Evolutionary conservation across 345 rosid species (phyloP).

Genomic region (Physaria fendleri): DNA sequence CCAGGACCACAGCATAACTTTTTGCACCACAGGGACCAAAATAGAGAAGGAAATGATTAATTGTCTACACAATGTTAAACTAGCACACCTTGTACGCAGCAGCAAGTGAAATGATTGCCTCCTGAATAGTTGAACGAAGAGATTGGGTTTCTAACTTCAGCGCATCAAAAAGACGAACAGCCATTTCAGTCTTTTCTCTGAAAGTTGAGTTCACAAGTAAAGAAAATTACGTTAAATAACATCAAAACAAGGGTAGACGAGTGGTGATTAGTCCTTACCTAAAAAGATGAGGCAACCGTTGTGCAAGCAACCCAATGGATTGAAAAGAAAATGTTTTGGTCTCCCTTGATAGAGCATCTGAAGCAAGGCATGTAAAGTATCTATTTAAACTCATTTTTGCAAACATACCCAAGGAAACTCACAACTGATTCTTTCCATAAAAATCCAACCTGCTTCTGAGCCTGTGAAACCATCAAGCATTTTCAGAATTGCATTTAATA

Average conservation of each 20-base stretch:
- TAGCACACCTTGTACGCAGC: slow-evolving; percentile 71
- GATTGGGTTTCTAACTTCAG: slow-evolving; percentile 66
- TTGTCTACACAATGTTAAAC: background rate
- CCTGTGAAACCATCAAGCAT: slow-evolving; percentile 71
- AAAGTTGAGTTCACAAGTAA: slow-evolving; percentile 10
- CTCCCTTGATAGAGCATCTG: slow-evolving; percentile 70
- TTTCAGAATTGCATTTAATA: slow-evolving; percentile 72
- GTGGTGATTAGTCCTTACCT: slow-evolving; percentile 43
- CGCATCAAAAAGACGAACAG: slow-evolving; percentile 80
- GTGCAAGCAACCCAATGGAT: slow-evolving; percentile 88
- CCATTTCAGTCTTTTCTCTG: slow-evolving; percentile 93
- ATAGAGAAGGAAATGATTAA: background rate
- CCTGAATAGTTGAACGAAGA: slow-evolving; percentile 74
- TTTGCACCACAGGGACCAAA: background rate
- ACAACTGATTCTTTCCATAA: background rate
- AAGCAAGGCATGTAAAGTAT: slow-evolving; percentile 14
- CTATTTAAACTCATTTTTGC: slow-evolving; percentile 2
- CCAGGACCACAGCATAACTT: slow-evolving; percentile 8
- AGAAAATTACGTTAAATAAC: slow-evolving; percentile 8
- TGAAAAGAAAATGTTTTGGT: slow-evolving; percentile 77
- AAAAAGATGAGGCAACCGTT: slow-evolving; percentile 86
- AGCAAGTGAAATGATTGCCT: slow-evolving; percentile 74
- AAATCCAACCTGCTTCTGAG: slow-evolving; percentile 62
- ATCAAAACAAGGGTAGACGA: slow-evolving; percentile 16
- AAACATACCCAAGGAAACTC: background rate